These are phyloP conservation scores for Friedmanniomyces endolithicus DNA, from an alignment of 495 filamentous ascomycete genomes.

Conservation along the genomic window DNA sequence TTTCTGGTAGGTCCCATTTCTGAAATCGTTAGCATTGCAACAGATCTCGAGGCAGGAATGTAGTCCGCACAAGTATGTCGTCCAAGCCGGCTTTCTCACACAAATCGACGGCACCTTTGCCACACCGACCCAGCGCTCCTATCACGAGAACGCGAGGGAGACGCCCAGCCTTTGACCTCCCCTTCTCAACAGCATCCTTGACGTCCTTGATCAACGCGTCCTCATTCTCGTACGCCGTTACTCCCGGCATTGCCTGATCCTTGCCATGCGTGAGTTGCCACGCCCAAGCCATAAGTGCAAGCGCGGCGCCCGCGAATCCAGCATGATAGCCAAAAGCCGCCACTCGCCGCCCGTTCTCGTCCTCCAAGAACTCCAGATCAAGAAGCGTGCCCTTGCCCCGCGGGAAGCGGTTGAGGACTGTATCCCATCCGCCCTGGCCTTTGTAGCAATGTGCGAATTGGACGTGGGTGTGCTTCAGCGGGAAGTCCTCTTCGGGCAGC, in stretches of 20 bases:
- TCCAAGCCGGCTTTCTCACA: slow-evolving; percentile 61
- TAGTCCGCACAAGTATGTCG: slow-evolving; percentile 14
- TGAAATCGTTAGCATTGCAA: slow-evolving; percentile 29
- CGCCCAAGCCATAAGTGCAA: slow-evolving; percentile 80
- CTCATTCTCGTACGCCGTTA: slow-evolving; percentile 67
- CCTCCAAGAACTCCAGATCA: slow-evolving; percentile 85
- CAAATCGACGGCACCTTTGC: slow-evolving; percentile 70
- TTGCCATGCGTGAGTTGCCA: slow-evolving; percentile 65
- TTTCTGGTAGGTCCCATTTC: slow-evolving; percentile 91
- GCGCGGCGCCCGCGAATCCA: slow-evolving; percentile 56
- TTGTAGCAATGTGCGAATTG: slow-evolving; percentile 78
- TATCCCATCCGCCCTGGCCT: slow-evolving; percentile 74
- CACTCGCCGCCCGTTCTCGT: slow-evolving; percentile 55
- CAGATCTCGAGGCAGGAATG: no score
- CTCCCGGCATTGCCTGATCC: slow-evolving; percentile 49
- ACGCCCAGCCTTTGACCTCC: slow-evolving; percentile 41
- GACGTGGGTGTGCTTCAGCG: slow-evolving; percentile 70
- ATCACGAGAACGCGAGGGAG: slow-evolving; percentile 47
- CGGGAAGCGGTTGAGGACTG: slow-evolving; percentile 67
- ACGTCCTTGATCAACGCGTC: slow-evolving; percentile 58
- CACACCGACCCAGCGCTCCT: slow-evolving; percentile 70
- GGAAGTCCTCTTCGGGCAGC: slow-evolving; percentile 76
- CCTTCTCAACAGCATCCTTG: slow-evolving; percentile 50
- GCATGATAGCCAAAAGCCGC: slow-evolving; percentile 48
- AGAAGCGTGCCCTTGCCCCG: slow-evolving; percentile 72